Conservation (phyloP, 208 protist genomes). For the Herpetomonas samuelpessoai region DNA sequence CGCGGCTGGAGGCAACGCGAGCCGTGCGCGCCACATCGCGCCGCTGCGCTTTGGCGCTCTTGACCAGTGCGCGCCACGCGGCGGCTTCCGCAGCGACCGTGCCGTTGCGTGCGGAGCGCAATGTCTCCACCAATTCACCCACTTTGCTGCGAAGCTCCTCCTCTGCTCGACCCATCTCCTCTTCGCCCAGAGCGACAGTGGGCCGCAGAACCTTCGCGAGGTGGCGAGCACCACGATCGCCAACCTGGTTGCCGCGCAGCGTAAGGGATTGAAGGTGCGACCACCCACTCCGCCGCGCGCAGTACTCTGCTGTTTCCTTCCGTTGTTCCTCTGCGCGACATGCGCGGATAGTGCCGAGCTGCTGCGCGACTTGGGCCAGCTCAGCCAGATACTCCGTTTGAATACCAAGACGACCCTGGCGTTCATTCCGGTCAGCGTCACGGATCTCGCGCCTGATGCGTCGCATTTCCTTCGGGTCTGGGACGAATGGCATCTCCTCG, state of each 20-base stretch:
- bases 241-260: constrained; percentile 66
- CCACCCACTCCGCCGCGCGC: constrained; percentile 75
- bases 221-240: constrained; percentile 42
- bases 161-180: constrained; percentile 53
- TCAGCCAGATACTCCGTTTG: not conserved
- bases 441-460: too few relatives aligned
- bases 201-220: constrained; percentile 47
- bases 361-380: not conserved
- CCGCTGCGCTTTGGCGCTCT: too few relatives aligned
- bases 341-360: constrained; percentile 16
- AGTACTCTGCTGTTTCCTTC: constrained; percentile 44
- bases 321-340: constrained; percentile 41
- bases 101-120: constrained; percentile 18
- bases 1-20: not conserved
- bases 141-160: constrained; percentile 21
- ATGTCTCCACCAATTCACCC: constrained; percentile 18
- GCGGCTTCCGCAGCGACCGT: constrained; percentile 22
- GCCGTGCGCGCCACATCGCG: not conserved
- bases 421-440: too few relatives aligned
- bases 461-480: too few relatives aligned
- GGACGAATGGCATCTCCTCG: too few relatives aligned
- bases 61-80: too few relatives aligned
- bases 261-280: constrained; percentile 59
- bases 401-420: too few relatives aligned
- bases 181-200: constrained; percentile 56